Percentiles rank a stretch among this genome's conserved stretches.
Conservation (phyloP, 768 basidiomycete species). For the Daedaleopsis sinensis region DNA sequence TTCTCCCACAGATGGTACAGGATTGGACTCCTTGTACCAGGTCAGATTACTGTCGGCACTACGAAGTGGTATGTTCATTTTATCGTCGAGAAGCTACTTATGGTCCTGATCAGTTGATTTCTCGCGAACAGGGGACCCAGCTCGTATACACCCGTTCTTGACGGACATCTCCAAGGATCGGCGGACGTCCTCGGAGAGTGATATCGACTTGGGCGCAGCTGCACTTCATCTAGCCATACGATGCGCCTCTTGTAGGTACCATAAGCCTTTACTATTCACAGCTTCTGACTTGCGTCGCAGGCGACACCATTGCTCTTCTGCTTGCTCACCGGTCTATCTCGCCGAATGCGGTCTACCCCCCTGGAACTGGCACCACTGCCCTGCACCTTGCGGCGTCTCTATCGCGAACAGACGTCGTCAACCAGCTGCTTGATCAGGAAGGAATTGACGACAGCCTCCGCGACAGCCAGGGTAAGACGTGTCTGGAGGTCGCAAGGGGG, state of each 20-base stretch:
- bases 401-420: constrained; percentile 72
- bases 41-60: constrained; percentile 45
- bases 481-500: constrained; percentile 70
- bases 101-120: background rate
- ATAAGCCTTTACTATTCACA: background rate
- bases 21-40: constrained; percentile 42
- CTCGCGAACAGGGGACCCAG: constrained; percentile 61
- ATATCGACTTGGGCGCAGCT: constrained; percentile 69
- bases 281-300: constrained; percentile 35
- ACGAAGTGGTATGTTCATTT: constrained; percentile 37
- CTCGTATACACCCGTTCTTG: constrained; percentile 82
- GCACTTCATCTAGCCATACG: constrained; percentile 83
- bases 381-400: constrained; percentile 76
- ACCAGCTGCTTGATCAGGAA: constrained; percentile 77
- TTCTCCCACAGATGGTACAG: constrained; percentile 1
- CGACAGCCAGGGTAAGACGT: constrained; percentile 68
- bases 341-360: constrained; percentile 77
- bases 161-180: constrained; percentile 71
- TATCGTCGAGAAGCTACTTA: background rate
- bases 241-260: constrained; percentile 66
- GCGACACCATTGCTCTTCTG: constrained; percentile 66
- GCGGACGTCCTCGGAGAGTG: constrained; percentile 48
- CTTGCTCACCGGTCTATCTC: constrained; percentile 77
- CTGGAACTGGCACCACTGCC: constrained; percentile 70
- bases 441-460: constrained; percentile 76